Base-by-base conservation (phyloP, 805 yeast genomes). In the Lipomyces sp. region DNA sequence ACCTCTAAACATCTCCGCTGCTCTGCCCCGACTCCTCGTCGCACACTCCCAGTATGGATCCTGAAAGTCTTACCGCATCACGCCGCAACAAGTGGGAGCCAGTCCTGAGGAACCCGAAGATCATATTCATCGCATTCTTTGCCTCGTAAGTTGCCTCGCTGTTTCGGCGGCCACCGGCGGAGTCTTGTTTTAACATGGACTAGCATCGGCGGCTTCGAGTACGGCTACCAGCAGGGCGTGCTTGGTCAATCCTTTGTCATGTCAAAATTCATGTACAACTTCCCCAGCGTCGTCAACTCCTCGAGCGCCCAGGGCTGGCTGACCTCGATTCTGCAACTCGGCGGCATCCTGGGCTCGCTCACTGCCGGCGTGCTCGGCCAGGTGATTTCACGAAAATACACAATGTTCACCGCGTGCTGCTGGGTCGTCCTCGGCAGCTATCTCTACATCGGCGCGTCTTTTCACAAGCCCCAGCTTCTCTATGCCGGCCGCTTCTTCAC, bases 401-500 rank as follows among this genome's bases (percentile, higher is more conserved):
- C 53, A 11, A 54, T 59, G 28, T 49, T 39, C 19, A 42, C 45
- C 21, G 60, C 60, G 5, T 71, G 77, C 45, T 68, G 74, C 8
- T 57, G 68, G 35, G 64, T 70, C 47, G 64, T 79, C 47, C 80
- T 82, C 46, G 47, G 42, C 43, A 18, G 39, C 22, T 13, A 10
- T 14, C 19, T 50, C 13, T 13, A 37, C 28, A 11, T 21, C 23
- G 19, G 39, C n/a, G 14, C 19, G 6, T 21, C 23, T 11, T 37
- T 16, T 4, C 39, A 16, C 23, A 10, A 37, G 39, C 39, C 7
- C 36, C 39, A 18, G 46, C 62, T 23, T 39, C 59, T 14, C 46
- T 54, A 48, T 74, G 76, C 77, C 2, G 82, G 82, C 10, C 68
- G 83, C 55, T 74, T 74, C 38, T 60, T 78, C 43, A 69, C 78